Conservation (phyloP, 495 filamentous ascomycete genomes). For the Aspergillus saccharolyticus region DNA sequence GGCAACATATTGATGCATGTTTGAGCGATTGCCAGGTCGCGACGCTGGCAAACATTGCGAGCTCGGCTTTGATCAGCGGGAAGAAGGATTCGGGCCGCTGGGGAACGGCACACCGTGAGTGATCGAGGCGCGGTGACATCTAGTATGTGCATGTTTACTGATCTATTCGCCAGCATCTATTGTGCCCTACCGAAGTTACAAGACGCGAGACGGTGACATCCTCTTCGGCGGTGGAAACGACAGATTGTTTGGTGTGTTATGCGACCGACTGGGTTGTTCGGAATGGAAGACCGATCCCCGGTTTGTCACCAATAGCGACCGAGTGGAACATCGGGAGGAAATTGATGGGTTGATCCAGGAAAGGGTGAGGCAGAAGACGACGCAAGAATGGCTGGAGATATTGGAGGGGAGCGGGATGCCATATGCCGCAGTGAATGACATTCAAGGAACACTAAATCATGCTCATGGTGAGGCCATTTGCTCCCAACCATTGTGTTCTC, state of each 20-base stretch:
- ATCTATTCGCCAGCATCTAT: constrained; percentile 64
- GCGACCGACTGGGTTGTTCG: constrained; percentile 67
- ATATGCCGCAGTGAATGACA: constrained; percentile 91
- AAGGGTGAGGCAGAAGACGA: constrained; percentile 72
- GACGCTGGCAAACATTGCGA: constrained; percentile 87
- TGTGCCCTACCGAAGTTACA: constrained; percentile 89
- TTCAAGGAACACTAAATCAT: constrained; percentile 77
- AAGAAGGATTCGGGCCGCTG: constrained; percentile 82
- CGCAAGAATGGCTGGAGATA: constrained; percentile 80
- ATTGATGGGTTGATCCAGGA: constrained; percentile 74
- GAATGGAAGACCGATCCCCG: constrained; percentile 74
- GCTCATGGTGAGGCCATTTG: constrained; percentile 56
- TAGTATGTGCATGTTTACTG: constrained; percentile 5
- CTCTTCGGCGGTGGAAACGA: constrained; percentile 94
- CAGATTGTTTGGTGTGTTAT: constrained; percentile 80
- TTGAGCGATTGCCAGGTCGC: constrained; percentile 94
- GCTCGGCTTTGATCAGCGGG: constrained; percentile 84
- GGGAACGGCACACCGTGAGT: constrained; percentile 92
- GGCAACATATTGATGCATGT: constrained; percentile 89
- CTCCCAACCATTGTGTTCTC: not conserved
- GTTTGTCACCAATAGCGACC: constrained; percentile 73
- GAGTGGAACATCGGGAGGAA: constrained; percentile 71
- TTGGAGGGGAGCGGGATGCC: constrained; percentile 90
- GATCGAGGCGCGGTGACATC: not conserved
- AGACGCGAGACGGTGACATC: constrained; percentile 87